phyloP scores from a whole-genome alignment of 495 filamentous ascomycete genomes.

The Pyronema domesticum region DNA sequence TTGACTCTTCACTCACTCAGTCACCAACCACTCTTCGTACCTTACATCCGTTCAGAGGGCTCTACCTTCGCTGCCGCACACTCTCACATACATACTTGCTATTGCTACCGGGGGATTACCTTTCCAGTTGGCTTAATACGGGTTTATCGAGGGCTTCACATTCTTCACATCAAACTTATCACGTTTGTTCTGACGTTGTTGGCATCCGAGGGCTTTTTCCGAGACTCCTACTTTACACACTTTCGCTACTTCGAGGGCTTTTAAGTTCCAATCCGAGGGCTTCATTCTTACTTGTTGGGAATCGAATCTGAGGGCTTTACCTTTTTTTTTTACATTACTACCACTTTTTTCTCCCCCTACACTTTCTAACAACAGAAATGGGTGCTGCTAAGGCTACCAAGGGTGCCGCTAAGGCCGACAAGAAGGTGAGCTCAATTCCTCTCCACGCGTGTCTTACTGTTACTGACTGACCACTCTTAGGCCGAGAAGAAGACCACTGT shows the following conservation, averaged over 20 bases:
- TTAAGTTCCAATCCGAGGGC: constrained; percentile 13
- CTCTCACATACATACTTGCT: neutral
- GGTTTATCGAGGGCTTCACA: constrained; percentile 3
- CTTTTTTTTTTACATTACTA: constrained; percentile 17
- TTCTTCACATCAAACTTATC: neutral
- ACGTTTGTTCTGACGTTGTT: constrained; percentile 5
- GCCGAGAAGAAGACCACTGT: constrained; percentile 27
- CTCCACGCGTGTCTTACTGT: constrained; percentile 9
- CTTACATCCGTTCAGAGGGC: neutral
- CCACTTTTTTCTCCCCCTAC: constrained; percentile 8
- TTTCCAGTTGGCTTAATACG: constrained; percentile 4
- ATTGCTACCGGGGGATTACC: neutral
- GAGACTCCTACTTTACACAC: neutral
- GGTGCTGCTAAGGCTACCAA: constrained; percentile 37
- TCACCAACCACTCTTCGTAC: neutral
- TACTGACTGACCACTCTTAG: constrained; percentile 3
- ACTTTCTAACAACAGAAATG: constrained; percentile 27
- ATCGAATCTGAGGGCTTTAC: constrained; percentile 9
- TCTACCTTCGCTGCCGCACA: constrained; percentile 1
- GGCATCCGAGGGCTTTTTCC: constrained; percentile 24
- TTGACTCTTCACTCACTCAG: neutral
- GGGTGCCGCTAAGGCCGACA: constrained; percentile 33
- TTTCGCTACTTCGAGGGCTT: neutral
- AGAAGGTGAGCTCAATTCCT: constrained; percentile 32
- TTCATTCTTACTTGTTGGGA: constrained; percentile 12